Evolutionary conservation across 2,329 filamentous ascomycete genomes (phyloP), one percentile per base, ranked within the genome.

Genomic region (Blumeria graminis): DNA sequence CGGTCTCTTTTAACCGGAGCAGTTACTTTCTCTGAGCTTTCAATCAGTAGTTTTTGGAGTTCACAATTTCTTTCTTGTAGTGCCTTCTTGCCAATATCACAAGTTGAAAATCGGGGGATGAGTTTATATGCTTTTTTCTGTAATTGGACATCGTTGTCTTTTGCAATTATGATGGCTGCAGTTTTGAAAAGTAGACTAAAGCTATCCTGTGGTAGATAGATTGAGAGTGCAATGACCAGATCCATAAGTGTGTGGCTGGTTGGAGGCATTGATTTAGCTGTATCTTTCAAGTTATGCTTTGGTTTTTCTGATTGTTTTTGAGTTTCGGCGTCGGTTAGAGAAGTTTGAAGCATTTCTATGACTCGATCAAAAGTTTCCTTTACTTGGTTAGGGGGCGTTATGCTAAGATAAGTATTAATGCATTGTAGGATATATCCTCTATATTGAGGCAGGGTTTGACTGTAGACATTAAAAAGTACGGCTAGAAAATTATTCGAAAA

Each of bases 41-140:
- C 73, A 33, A 96, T 70, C 39, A 98, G 73, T 53, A 98, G 74
- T n/a, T 77, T 70, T 69, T 95, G 90, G 18, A 98, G 73, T 65
- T 95, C 88, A 0, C 69, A 69, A 62, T 79, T 86, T 56, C 89
- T 80, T 64, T 89, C 82, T 60, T 76, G 69, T 1, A 98, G 75
- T 3, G 90, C 89, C n/a, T 73, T 70, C 62, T 77, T 79, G 50
- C 92, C 92, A 53, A 76, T 77, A 36, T 85, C 78, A 1, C 89
- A 94, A 61, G 86, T 83, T 1, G 86, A 83, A 43, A 98, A 77
- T 56, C 92, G 82, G 3, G 92, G 90, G 55, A 98, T 93, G 55
- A 98, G 77, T 72, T 96, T 96, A 74, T 98, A 98, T 0, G 92
- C 90, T 71, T 98, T 98, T 78, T 98, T 98, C 69, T 96, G 90